Evolutionary conservation across 768 basidiomycete species (phyloP), one percentile per base, ranked within the genome.

Genomic region (Lentinula boryana): DNA sequence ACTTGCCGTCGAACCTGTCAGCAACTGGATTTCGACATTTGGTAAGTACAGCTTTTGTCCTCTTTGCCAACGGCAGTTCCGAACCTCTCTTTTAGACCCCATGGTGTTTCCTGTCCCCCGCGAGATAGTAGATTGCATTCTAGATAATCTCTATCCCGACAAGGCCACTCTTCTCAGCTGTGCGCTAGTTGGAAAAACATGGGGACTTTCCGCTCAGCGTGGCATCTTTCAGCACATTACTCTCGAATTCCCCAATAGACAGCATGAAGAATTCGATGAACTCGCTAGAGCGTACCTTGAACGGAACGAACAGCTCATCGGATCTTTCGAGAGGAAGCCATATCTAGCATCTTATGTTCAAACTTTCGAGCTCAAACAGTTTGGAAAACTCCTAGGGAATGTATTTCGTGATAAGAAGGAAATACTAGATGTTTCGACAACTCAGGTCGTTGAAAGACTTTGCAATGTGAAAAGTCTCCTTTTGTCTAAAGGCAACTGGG

Each of bases 41-140:
- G 3, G 27, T 27, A 53, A 9, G 16, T 13, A 13, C 52, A 36
- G 52, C 52, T 36, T 33, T 53, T 38, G 7, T n/a, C 7, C 49
- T 51, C n/a, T 16, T 46, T 16, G 44, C 44, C 44, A 9, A 6
- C 44, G 36, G 36, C 36, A 38, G 36, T 13, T 13, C 7, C 36
- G 1, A 38, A 5, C 13, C 36, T 38, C 6, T 38, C 4, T 38
- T 38, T 13, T 13, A 38, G 9, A 15, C 13, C 12, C 46, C 46
- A 48, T 23, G 46, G 21, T 18, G 13, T 16, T 23, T 35, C 16
- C 62, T 61, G 12, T 67, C 40, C 56, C 64, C 9, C 57, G 55
- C 38, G 67, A 68, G 55, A 35, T 68, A 18, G 40, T 65, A 36
- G 66, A 68, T n/a, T 41, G 55, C 50, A 62, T 67, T n/a, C 56